Percentiles rank a stretch among this genome's conserved stretches.
Conservation (phyloP, 108 stramenopile genomes). For the Fragilaria radians region DNA sequence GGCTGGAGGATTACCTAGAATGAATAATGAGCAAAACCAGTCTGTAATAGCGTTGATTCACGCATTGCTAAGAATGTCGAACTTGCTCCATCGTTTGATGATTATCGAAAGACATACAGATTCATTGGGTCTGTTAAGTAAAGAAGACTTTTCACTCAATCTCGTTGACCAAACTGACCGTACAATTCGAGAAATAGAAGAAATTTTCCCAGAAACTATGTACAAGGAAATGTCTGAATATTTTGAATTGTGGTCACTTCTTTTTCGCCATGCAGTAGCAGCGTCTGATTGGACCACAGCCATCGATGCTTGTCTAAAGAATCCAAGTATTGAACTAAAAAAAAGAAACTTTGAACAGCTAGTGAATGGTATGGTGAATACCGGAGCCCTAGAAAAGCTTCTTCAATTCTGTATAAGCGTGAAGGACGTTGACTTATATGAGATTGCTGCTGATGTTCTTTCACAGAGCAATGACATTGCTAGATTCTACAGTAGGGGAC, state of each 20-base stretch:
- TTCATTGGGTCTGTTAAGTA: constrained; percentile 7
- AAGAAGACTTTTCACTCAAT: neutral
- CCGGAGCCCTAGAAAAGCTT: constrained; percentile 53
- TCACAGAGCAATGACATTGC: neutral
- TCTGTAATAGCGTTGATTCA: constrained; percentile 4
- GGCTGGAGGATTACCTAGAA: neutral
- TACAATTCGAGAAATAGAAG: constrained; percentile 1
- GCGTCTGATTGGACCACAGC: constrained; percentile 63
- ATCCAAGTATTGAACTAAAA: constrained; percentile 29
- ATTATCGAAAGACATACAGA: constrained; percentile 19
- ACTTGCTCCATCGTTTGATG: constrained; percentile 20
- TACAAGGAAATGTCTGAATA: constrained; percentile 41
- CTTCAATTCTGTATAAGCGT: constrained; percentile 44
- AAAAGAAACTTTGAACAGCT: constrained; percentile 39
- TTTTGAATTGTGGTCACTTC: constrained; percentile 39
- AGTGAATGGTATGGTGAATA: constrained; percentile 71
- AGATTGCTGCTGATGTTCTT: constrained; percentile 52
- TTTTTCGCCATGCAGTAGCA: constrained; percentile 46
- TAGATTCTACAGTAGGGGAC: neutral
- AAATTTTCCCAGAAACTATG: neutral
- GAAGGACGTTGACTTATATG: constrained; percentile 57
- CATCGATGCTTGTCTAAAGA: constrained; percentile 44
- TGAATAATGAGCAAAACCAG: neutral
- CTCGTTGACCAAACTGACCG: neutral
- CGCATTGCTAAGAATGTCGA: constrained; percentile 19